Conservation (phyloP, 2,329 filamentous ascomycete species). For the Apiospora phragmitis region DNA sequence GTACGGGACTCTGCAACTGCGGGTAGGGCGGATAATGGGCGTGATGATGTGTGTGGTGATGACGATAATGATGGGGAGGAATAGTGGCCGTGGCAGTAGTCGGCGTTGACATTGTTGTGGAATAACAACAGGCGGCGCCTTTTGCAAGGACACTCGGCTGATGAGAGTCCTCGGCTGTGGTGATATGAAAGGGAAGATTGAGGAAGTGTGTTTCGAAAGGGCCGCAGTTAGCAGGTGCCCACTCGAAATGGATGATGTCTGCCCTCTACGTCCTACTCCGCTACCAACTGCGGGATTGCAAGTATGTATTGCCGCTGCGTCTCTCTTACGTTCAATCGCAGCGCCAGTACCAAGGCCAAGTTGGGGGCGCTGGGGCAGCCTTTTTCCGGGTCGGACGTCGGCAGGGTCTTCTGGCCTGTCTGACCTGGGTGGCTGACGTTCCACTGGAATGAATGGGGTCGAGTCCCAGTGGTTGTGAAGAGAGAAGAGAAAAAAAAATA, state of each 20-base stretch:
- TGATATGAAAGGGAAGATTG: constrained; percentile 9
- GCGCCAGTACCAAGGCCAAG: neutral
- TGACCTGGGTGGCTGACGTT: neutral
- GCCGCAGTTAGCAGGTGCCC: constrained; percentile 8
- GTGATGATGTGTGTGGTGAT: constrained; percentile 60
- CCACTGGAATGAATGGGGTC: constrained; percentile 2
- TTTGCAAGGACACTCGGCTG: constrained; percentile 9
- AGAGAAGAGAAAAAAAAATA: neutral
- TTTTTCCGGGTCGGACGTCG: constrained; percentile 7
- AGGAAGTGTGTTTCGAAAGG: constrained; percentile 9
- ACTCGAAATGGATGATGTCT: constrained; percentile 12
- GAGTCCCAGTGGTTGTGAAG: neutral
- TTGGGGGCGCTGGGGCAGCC: constrained; percentile 2
- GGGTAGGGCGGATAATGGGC: constrained; percentile 38
- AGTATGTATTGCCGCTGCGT: neutral
- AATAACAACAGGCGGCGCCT: constrained; percentile 10
- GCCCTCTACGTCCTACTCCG: constrained; percentile 9
- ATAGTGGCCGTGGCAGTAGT: constrained; percentile 75
- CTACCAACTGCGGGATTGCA: constrained; percentile 6
- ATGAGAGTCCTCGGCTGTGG: constrained; percentile 7
- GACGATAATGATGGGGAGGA: constrained; percentile 64
- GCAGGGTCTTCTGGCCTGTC: constrained; percentile 1
- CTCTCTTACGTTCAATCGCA: neutral
- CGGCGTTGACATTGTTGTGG: constrained; percentile 72
- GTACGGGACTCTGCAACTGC: constrained; percentile 23